These are phyloP conservation scores for Backusella tuberculispora DNA, from an alignment of 192 early-diverging fungal species.

Conservation along the genomic window DNA sequence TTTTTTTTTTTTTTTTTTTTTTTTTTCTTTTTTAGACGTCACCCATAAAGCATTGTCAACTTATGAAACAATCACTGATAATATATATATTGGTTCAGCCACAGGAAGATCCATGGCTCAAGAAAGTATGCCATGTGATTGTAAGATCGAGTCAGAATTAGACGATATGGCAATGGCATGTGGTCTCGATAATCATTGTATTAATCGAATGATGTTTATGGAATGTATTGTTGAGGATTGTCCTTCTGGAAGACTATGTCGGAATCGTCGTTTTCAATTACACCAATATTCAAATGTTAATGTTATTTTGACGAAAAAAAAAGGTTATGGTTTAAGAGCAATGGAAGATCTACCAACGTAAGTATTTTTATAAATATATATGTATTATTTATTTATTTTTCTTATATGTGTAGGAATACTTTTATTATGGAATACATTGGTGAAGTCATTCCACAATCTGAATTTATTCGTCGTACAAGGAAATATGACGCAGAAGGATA, in stretches of 20 bases:
- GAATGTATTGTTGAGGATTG: conserved; percentile 91
- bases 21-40: neutral
- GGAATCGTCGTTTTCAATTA: conserved; percentile 90
- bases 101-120: conserved; percentile 67
- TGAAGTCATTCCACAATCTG: conserved; percentile 81
- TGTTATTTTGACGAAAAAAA: conserved; percentile 88
- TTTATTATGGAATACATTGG: conserved; percentile 99
- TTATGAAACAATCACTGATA: conserved; percentile 70
- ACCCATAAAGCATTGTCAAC: conserved; percentile 51
- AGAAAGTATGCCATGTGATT: conserved; percentile 79
- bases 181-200: conserved; percentile 87
- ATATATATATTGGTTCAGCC: conserved; percentile 72
- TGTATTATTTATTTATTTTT: neutral
- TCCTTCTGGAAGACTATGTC: conserved; percentile 84
- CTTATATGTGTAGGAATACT: conserved; percentile 51
- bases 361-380: neutral
- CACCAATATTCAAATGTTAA: conserved; percentile 83
- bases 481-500: conserved; percentile 82
- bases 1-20: neutral
- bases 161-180: conserved; percentile 75
- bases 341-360: conserved; percentile 65
- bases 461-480: conserved; percentile 80
- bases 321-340: conserved; percentile 90
- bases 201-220: conserved; percentile 89
- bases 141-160: conserved; percentile 67